These are phyloP conservation scores for Phytophthora sojae DNA, from an alignment of 352 stramenopile genomes.

Conservation along the genomic window DNA sequence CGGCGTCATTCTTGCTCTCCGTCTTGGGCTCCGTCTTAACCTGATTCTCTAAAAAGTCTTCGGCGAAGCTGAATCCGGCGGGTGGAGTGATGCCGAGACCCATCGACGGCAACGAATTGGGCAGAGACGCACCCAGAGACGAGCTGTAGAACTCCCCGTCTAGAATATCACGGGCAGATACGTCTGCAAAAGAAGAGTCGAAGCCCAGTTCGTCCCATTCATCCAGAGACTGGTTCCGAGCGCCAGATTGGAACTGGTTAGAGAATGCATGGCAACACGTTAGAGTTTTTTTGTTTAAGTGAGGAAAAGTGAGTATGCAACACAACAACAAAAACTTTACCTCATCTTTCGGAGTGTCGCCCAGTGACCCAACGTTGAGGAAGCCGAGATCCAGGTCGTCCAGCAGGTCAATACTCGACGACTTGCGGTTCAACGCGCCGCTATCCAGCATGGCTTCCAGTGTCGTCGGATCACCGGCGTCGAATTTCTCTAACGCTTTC, in stretches of 20 bases:
- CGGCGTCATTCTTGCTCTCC: constrained; percentile 42
- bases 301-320: constrained; percentile 6
- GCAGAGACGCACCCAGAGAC: constrained; percentile 83
- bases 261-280: not conserved
- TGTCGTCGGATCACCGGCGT: constrained; percentile 84
- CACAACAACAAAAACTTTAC: constrained; percentile 30
- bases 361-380: constrained; percentile 85
- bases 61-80: constrained; percentile 84
- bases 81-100: constrained; percentile 86
- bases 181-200: constrained; percentile 81
- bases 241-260: constrained; percentile 62
- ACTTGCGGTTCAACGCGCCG: constrained; percentile 84
- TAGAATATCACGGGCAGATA: constrained; percentile 79
- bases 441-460: constrained; percentile 88
- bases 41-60: constrained; percentile 86
- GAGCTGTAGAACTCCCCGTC: constrained; percentile 86
- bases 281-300: not conserved
- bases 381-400: constrained; percentile 91
- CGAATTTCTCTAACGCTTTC: constrained; percentile 90
- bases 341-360: constrained; percentile 86
- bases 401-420: constrained; percentile 81
- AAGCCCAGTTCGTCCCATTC: constrained; percentile 91
- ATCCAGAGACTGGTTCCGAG: constrained; percentile 78
- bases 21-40: constrained; percentile 65
- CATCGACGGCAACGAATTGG: constrained; percentile 90